These are phyloP conservation scores for Serendipita sp. DNA, from an alignment of 768 basidiomycete species.

Conservation along the genomic window DNA sequence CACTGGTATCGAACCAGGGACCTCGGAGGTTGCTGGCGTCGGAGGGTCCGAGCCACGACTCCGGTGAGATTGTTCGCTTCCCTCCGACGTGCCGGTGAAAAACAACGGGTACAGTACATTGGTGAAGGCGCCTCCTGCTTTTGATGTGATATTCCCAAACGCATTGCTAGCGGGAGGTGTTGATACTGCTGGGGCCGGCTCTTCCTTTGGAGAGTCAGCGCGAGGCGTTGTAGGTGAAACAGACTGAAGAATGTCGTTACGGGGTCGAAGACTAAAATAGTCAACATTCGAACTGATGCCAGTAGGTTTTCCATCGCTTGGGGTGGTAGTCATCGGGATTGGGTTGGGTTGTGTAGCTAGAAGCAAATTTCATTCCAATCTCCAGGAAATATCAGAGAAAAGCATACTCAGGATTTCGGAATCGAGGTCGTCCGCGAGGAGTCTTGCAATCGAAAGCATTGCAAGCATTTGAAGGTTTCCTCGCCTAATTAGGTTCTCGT, in stretches of 20 bases:
- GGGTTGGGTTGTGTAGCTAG: neutral
- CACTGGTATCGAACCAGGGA: constrained; percentile 3
- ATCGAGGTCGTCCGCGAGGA: neutral
- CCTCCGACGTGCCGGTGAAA: constrained; percentile 2
- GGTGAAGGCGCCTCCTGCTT: neutral
- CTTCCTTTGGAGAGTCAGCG: neutral
- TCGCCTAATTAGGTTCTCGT: neutral
- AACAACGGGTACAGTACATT: neutral
- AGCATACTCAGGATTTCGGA: neutral
- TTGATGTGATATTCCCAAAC: neutral
- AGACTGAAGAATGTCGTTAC: neutral
- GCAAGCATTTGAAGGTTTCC: constrained; percentile 1
- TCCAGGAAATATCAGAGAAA: neutral
- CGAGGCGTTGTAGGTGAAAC: neutral
- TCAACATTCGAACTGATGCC: neutral
- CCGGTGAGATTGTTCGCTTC: neutral
- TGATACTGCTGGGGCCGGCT: neutral
- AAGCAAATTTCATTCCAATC: neutral
- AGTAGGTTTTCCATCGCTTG: neutral
- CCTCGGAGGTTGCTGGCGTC: neutral
- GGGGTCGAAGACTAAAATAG: neutral
- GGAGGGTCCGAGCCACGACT: constrained; percentile 3
- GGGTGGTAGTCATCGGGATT: neutral
- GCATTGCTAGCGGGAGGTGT: neutral
- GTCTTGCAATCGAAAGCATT: neutral